A percentile compares a stretch with the other conserved stretches of the same genome.
Evolutionary conservation across 2,329 filamentous ascomycete genomes (phyloP).

Genomic region (Dactylellina parvicollis): DNA sequence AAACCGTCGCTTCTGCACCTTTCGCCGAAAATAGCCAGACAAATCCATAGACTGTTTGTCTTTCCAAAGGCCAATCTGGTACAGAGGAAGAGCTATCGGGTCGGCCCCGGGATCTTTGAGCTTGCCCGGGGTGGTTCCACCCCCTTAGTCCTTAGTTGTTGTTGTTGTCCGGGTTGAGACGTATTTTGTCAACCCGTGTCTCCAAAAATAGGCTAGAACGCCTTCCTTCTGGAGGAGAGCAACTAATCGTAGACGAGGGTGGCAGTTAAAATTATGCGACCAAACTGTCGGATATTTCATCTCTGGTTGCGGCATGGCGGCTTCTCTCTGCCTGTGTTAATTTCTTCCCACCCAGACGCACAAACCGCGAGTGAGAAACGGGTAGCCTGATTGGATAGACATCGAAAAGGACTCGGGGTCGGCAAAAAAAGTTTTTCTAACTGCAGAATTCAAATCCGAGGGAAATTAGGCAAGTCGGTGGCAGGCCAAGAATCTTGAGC

Average conservation of each 20-base stretch:
- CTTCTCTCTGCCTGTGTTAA: constrained; percentile 37
- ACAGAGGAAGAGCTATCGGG: no score
- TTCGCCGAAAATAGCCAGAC: constrained; percentile 22
- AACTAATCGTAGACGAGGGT: constrained; percentile 7
- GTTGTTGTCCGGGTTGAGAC: constrained; percentile 39
- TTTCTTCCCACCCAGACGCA: constrained; percentile 28
- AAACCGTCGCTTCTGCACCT: constrained; percentile 28
- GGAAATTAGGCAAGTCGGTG: constrained; percentile 16
- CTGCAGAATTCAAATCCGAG: constrained; percentile 22
- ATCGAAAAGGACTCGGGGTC: neutral
- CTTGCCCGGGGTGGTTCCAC: neutral
- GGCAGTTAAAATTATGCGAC: constrained; percentile 37
- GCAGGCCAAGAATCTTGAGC: neutral
- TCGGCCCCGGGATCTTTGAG: neutral
- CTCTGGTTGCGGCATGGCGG: constrained; percentile 28
- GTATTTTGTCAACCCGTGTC: constrained; percentile 29
- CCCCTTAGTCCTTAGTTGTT: neutral
- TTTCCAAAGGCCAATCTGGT: no score
- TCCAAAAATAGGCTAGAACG: constrained; percentile 47
- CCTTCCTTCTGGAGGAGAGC: neutral
- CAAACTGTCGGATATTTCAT: constrained; percentile 33
- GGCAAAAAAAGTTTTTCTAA: constrained; percentile 1
- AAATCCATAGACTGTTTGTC: constrained; percentile 5
- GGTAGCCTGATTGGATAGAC: neutral
- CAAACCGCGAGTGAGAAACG: constrained; percentile 9